Base-by-base conservation (phyloP, 129 eudicot genomes). In the Flaveria linearis region DNA sequence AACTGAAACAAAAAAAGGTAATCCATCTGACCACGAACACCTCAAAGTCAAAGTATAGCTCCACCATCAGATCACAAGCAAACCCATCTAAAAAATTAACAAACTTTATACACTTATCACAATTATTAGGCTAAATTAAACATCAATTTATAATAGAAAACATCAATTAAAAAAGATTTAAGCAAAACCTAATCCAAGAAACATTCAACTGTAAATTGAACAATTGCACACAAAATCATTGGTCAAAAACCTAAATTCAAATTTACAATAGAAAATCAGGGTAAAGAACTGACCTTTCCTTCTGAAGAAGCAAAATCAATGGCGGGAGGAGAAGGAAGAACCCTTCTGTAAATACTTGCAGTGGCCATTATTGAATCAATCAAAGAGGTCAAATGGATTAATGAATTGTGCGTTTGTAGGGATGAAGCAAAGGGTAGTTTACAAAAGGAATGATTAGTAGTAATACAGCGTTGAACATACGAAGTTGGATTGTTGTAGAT, bases 251-350 rank as follows among this genome's bases (percentile, higher is more conserved):
- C 84, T 50, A 36, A 69, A 53, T 66, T 53, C 18, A 68, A 23
- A 80, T 13, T 12, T 1, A 53, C 1, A 0, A 12, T 30, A 42
- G 20, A 7, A 58, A 71, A 33, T 61, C 9, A 17, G 75, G 57
- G 42, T 23, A 68, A 22, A 14, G 53, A 8, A 18, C 76, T 12
- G 63, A 91, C 99, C 90, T 95, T 95, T 58, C 99, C 97, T 81
- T 91, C 89, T 12, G 88, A 13, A 36, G 99, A 91, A 76, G 96
- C 90, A 26, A 95, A 95, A 77, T 95, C 99, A 55, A 91, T 85
- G 39, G 99, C 97, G 28, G 99, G 99, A 67, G 99, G 99, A 67
- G 99, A 87, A 11, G 99, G 99, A 28, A 95, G 96, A 42, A 91
- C 66, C 56, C 97, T 88, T 82, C 99, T 83, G 84, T 91, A 95